Conservation (phyloP, 495 filamentous ascomycete species). For the Pyronema domesticum region DNA sequence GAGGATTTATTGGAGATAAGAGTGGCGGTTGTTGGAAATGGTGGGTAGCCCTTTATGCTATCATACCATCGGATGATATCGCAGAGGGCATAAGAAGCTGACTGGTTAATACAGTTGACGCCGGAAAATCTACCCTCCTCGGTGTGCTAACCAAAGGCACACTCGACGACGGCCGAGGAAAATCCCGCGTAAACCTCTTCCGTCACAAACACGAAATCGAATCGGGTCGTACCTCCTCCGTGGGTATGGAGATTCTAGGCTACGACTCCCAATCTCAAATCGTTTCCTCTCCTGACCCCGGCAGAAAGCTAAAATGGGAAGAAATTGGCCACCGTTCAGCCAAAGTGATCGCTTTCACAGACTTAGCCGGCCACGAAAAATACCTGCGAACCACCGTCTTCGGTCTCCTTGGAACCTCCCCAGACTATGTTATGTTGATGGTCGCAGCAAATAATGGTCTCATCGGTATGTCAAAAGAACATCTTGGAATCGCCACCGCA, state of each 20-base stretch:
- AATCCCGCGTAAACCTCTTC: slow-evolving; percentile 90
- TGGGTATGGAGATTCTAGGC: slow-evolving; percentile 89
- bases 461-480: slow-evolving; percentile 96
- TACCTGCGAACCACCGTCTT: slow-evolving; percentile 96
- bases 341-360: slow-evolving; percentile 94
- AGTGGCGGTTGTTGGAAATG: slow-evolving; percentile 92
- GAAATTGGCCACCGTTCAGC: slow-evolving; percentile 89
- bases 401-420: slow-evolving; percentile 80
- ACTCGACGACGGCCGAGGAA: slow-evolving; percentile 86
- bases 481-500: slow-evolving; percentile 85
- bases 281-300: slow-evolving; percentile 59
- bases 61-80: not conserved
- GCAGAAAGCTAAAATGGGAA: slow-evolving; percentile 85
- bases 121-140: slow-evolving; percentile 91
- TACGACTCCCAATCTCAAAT: slow-evolving; percentile 83
- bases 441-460: slow-evolving; percentile 95
- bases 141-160: slow-evolving; percentile 91
- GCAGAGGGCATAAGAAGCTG: not conserved
- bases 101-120: slow-evolving; percentile 49
- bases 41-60: slow-evolving; percentile 24
- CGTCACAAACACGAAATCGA: slow-evolving; percentile 96
- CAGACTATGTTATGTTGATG: slow-evolving; percentile 96
- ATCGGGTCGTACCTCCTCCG: slow-evolving; percentile 82
- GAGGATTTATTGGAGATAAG: slow-evolving; percentile 91
- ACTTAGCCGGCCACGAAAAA: slow-evolving; percentile 86